phyloP scores from a whole-genome alignment of 2,329 filamentous ascomycete species.

The Epichloe uncinata region DNA sequence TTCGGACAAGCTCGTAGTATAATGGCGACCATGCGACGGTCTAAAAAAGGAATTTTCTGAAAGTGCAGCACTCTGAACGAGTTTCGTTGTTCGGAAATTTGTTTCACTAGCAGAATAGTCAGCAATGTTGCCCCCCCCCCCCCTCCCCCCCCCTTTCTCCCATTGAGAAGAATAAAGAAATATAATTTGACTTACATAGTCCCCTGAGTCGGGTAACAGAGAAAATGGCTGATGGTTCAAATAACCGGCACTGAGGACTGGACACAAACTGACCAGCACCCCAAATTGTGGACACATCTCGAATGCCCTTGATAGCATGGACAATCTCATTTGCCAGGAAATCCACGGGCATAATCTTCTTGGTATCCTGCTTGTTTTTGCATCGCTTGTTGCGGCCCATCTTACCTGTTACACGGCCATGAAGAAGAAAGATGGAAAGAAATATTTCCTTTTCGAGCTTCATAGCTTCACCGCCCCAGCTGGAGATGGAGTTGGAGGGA shows the following conservation, averaged over 20 bases:
- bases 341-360: not conserved
- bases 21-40: constrained; percentile 21
- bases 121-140: not conserved
- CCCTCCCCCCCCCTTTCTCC: too few species aligned
- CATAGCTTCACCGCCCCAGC: constrained; percentile 8
- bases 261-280: constrained; percentile 9
- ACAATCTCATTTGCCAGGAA: constrained; percentile 4
- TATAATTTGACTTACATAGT: constrained; percentile 12
- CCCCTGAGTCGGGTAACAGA: constrained; percentile 3
- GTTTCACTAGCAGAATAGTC: constrained; percentile 10
- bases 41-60: constrained; percentile 17
- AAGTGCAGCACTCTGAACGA: constrained; percentile 17
- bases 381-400: not conserved
- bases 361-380: not conserved
- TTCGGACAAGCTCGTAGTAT: constrained; percentile 20
- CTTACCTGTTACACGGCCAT: not conserved
- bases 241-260: not conserved
- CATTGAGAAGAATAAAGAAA: not conserved
- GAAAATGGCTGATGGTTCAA: constrained; percentile 8
- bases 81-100: constrained; percentile 9
- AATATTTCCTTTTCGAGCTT: constrained; percentile 7
- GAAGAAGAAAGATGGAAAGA: constrained; percentile 6
- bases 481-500: not conserved
- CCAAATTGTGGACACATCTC: constrained; percentile 6
- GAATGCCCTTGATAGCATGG: not conserved